phyloP scores from a whole-genome alignment of 148 eudicot genomes.

The Polygonum aviculare region DNA sequence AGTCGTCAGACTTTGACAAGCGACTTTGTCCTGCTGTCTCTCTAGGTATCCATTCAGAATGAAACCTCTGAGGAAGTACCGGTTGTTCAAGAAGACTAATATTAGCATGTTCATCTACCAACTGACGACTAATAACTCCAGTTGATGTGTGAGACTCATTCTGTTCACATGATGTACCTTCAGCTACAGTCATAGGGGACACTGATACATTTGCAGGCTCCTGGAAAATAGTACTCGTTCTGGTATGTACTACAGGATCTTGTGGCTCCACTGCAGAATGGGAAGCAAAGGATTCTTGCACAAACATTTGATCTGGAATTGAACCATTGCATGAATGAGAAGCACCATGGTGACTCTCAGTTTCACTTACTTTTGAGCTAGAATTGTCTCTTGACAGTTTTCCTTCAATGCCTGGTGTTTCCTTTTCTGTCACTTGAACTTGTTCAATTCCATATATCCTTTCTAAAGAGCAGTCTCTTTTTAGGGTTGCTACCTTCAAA shows the following conservation, averaged over 20 bases:
- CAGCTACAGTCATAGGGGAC: not conserved
- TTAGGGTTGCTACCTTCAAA: not conserved
- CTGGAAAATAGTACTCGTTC: not conserved
- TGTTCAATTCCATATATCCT: slow-evolving; percentile 3
- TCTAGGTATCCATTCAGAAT: slow-evolving; percentile 70
- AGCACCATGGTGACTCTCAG: slow-evolving; percentile 4
- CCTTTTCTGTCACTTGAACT: not conserved
- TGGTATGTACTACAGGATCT: not conserved
- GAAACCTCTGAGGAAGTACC: slow-evolving; percentile 57
- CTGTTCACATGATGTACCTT: slow-evolving; percentile 23
- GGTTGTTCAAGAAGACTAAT: slow-evolving; percentile 50
- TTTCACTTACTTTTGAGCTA: slow-evolving; percentile 8
- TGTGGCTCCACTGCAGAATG: not conserved
- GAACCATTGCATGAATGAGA: slow-evolving; percentile 4
- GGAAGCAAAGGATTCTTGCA: not conserved
- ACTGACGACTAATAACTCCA: slow-evolving; percentile 16
- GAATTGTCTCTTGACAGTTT: slow-evolving; percentile 1
- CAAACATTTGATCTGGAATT: not conserved
- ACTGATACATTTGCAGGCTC: slow-evolving; percentile 3
- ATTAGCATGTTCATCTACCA: not conserved
- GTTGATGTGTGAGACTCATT: slow-evolving; percentile 25
- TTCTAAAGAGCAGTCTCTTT: not conserved
- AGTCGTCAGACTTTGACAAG: slow-evolving; percentile 90
- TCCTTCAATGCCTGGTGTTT: slow-evolving; percentile 3
- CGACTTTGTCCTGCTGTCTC: slow-evolving; percentile 66